phyloP scores from a whole-genome alignment of 2,329 filamentous ascomycete genomes.

The Tetracladium maxilliforme region DNA sequence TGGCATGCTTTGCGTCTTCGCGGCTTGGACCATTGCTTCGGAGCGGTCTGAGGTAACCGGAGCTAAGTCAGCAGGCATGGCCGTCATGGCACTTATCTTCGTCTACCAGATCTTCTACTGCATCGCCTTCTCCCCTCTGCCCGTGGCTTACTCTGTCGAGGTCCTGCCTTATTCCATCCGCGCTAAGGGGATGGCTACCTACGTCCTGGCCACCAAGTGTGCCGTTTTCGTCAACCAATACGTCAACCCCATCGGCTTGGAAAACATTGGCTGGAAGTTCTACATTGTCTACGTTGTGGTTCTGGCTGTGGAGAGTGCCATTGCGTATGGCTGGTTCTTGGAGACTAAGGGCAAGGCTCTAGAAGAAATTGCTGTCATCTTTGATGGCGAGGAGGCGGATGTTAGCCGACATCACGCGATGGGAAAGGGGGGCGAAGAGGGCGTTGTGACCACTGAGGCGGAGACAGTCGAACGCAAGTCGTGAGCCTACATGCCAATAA shows the following conservation, averaged over 20 bases:
- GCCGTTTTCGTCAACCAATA: slow-evolving; percentile 17
- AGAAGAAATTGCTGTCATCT: slow-evolving; percentile 3
- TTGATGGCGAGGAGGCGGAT: slow-evolving; percentile 3
- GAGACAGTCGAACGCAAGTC: no score
- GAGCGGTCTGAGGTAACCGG: slow-evolving; percentile 15
- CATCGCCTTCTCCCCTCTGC: slow-evolving; percentile 28
- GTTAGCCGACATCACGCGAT: no score
- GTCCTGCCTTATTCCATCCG: slow-evolving; percentile 22
- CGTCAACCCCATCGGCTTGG: slow-evolving; percentile 17
- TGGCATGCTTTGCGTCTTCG: slow-evolving; percentile 17
- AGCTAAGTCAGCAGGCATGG: slow-evolving; percentile 15
- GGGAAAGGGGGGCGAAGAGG: no score
- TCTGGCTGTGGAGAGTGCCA: slow-evolving; percentile 8
- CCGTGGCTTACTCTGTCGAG: slow-evolving; percentile 26
- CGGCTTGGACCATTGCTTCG: slow-evolving; percentile 18
- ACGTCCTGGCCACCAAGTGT: slow-evolving; percentile 20
- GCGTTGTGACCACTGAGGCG: no score
- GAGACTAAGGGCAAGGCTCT: slow-evolving; percentile 3
- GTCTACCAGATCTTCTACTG: slow-evolving; percentile 32
- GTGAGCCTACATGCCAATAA: no score
- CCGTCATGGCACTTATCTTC: slow-evolving; percentile 27
- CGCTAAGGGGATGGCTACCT: slow-evolving; percentile 20
- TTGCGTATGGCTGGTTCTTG: slow-evolving; percentile 4
- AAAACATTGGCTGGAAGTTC: slow-evolving; percentile 18
- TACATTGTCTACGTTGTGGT: slow-evolving; percentile 15